Evolutionary conservation across 257 asterid species (phyloP), one percentile per base, ranked within the genome.

Genomic region (Hygrophila difformis): DNA sequence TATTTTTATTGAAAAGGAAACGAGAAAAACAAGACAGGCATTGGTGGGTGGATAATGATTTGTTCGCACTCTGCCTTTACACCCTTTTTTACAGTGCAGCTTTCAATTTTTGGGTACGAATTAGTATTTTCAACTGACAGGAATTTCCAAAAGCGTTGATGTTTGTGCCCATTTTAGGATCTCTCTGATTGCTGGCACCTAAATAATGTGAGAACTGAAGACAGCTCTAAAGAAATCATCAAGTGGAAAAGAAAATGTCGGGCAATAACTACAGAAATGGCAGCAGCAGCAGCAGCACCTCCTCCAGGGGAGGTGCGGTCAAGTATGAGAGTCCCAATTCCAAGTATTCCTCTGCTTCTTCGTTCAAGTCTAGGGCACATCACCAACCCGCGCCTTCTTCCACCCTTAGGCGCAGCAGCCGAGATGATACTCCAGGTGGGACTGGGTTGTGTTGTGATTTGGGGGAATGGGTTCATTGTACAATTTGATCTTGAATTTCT

Each of bases 291-390:
- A 79, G 84, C 52, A 55, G 75, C 49, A 63, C 67, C 23, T 43
- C 44, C 10, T 50, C 73, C 10, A 63, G 50, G 13, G 70, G 52
- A 18, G 65, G 70, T 36, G 70, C 66, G 28, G 2, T 50, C 12
- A 82, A 82, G 69, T 39, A 62, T 24, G 89, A 78, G 45, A 73
- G 65, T 59, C 59, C 63, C 10, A 56, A 18, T 58, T 47, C 76
- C 3, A 81, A 69, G 24, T 31, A 71, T 47, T 52, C 85, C 13
- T 20, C 37, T 5, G 10, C 76, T 41, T 57, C 78, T 36, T 76
- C 86, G 36, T 43, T 53, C 2, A 78, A 72, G 74, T 66, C 74
- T 10, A 75, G 70, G 66, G 53, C 36, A 34, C 65, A 49, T 42
- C 67, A 56, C 13, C 41, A 69, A 4, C 37, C 65, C 34, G 23